Base-by-base conservation (phyloP, 139 green algal species). In the Trebouxia sp. region DNA sequence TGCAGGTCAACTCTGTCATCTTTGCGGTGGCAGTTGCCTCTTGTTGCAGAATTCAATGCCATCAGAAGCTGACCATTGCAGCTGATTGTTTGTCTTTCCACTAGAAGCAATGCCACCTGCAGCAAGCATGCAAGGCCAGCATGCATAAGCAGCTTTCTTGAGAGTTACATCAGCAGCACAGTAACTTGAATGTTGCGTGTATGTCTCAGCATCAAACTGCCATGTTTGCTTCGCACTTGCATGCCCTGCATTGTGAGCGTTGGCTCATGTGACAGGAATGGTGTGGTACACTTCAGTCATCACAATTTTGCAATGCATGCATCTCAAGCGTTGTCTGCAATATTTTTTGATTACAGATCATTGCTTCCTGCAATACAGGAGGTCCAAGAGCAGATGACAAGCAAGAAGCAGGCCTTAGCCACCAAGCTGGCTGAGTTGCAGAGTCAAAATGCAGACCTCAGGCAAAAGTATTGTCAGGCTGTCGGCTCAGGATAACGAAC, bases 371-470 rank as follows among this genome's bases (percentile, higher is more conserved):
- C n/a, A n/a, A n/a, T 72, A 35, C 62, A 72, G 62, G 32, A 72
- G 24, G 62, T 72, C 1, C 62, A 72, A 43, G 12, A 43, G 8
- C 28, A 72, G 35, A 72, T 72, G 62, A 35, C 14, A 11, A n/a
- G 15, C 35, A 42, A 72, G 32, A 42, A 72, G 62, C 32, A 72
- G 62, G 12, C 11, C 28, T 26, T 45, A 10, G 37, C 15, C 15
- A 30, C 32, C 11, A 72, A 72, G 35, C 12, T 72, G 32, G 62
- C 62, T 28, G 62, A 72, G 62, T 26, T 72, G 35, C 62, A 72
- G 5, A 35, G 14, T 30, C 32, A 72, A 12, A 45, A 72, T 72
- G 62, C 62, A 30, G 62, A 72, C 32, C 62, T 72, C 10, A 72
- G 62, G 43, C 62, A 43, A 17, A 35, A 35, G 11, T 72, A 45